phyloP scores from a whole-genome alignment of 148 eudicot species.

The Nepenthes mirabilis region DNA sequence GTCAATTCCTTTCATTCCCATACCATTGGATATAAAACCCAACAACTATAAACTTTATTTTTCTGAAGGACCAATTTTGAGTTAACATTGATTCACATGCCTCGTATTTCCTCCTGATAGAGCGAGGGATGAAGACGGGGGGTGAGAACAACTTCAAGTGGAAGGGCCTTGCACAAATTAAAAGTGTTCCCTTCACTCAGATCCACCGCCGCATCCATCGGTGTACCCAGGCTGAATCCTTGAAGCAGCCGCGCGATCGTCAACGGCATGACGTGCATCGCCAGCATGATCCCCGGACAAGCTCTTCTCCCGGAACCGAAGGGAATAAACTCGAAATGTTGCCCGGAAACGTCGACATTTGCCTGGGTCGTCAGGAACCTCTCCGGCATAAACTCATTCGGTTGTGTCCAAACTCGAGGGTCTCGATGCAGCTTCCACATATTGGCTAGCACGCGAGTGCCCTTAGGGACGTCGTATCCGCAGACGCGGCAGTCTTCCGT shows the following conservation, averaged over 20 bases:
- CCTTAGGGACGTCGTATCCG: conserved; percentile 13
- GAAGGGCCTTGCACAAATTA: conserved; percentile 14
- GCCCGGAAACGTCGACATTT: conserved; percentile 12
- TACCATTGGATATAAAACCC: too few relatives aligned
- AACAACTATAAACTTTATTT: too few relatives aligned
- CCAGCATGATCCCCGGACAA: conserved; percentile 24
- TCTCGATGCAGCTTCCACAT: conserved; percentile 23
- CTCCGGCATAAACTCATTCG: conserved; percentile 24
- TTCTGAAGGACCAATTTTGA: too few relatives aligned
- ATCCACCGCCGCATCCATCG: conserved; percentile 10
- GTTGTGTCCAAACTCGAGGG: conserved; percentile 21
- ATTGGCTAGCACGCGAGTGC: conserved; percentile 11
- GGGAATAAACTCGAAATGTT: conserved; percentile 21
- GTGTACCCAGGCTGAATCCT: conserved; percentile 12
- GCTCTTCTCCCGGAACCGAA: conserved; percentile 27
- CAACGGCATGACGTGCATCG: conserved; percentile 18
- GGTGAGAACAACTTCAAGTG: conserved; percentile 14
- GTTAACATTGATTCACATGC: too few relatives aligned
- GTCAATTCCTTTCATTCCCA: too few relatives aligned
- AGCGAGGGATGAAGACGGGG: conserved; percentile 11
- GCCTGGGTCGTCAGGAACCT: conserved; percentile 14
- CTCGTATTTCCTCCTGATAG: background rate
- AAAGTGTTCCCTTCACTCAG: conserved; percentile 15
- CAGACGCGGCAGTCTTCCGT: conserved; percentile 9
- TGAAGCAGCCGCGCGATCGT: conserved; percentile 21